Evolutionary conservation across 257 asterid genomes (phyloP).

Genomic region (Solanum habrochaites): DNA sequence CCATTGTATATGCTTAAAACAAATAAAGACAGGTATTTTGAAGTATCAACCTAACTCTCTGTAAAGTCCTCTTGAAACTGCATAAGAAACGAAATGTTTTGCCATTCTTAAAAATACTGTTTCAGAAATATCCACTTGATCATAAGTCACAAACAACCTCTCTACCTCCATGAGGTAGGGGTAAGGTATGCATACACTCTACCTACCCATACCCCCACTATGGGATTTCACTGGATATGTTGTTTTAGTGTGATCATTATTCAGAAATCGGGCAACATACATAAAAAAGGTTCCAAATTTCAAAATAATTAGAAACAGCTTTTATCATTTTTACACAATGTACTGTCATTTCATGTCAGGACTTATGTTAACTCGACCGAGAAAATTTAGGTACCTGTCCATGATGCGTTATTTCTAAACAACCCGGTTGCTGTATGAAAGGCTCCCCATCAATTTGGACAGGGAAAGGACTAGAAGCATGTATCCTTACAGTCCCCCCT

Average conservation of each 20-base stretch:
- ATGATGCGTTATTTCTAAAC: conserved; percentile 67
- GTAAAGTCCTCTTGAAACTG: not conserved
- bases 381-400: conserved; percentile 45
- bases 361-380: not conserved
- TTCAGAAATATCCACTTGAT: not conserved
- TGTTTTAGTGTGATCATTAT: not conserved
- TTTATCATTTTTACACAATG: not conserved
- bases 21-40: not conserved
- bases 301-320: not conserved
- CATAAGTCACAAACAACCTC: not conserved
- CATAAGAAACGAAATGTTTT: not conserved
- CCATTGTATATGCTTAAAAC: not conserved
- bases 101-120: not conserved
- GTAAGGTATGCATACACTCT: not conserved
- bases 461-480: conserved; percentile 71
- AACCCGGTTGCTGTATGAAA: conserved; percentile 76
- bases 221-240: not conserved
- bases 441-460: conserved; percentile 93
- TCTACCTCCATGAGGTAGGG: not conserved
- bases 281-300: not conserved
- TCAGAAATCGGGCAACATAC: not conserved
- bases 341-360: not conserved
- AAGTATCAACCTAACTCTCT: not conserved
- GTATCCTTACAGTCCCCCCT: conserved; percentile 52
- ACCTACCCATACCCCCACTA: not conserved